Percentiles rank a stretch among this genome's conserved stretches.
These are phyloP conservation scores for Chlorella ohadii DNA, from an alignment of 139 green algal genomes.

Conservation along the genomic window DNA sequence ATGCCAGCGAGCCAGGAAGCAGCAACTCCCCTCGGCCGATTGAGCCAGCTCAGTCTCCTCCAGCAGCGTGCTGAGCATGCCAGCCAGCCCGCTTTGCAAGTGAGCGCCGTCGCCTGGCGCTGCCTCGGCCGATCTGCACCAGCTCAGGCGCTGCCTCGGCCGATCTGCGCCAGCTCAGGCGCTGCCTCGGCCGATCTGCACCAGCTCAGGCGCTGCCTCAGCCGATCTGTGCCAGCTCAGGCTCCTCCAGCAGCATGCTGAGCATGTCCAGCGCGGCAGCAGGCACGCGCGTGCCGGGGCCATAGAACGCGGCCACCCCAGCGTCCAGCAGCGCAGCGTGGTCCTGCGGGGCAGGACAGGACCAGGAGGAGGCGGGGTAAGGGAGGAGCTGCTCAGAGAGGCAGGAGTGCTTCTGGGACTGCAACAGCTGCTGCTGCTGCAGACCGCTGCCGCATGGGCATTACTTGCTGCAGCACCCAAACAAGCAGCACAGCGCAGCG, in stretches of 20 bases:
- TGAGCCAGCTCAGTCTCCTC: neutral
- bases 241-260: slow-evolving; percentile 42
- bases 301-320: slow-evolving; percentile 71
- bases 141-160: no score
- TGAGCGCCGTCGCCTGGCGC: no score
- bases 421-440: neutral
- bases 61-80: slow-evolving; percentile 61
- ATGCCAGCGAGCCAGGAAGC: no score
- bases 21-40: neutral
- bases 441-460: no score
- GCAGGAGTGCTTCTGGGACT: no score
- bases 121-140: no score
- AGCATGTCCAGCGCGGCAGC: slow-evolving; percentile 68
- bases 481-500: no score
- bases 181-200: neutral
- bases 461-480: no score
- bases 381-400: no score
- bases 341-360: slow-evolving; percentile 7
- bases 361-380: neutral
- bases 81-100: no score
- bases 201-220: neutral
- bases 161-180: no score
- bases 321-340: slow-evolving; percentile 21
- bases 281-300: slow-evolving; percentile 68
- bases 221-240: neutral